Evolutionary conservation across 2,329 filamentous ascomycete genomes (phyloP), one percentile per base, ranked within the genome.

Genomic region (Thielaviopsis musarum): DNA sequence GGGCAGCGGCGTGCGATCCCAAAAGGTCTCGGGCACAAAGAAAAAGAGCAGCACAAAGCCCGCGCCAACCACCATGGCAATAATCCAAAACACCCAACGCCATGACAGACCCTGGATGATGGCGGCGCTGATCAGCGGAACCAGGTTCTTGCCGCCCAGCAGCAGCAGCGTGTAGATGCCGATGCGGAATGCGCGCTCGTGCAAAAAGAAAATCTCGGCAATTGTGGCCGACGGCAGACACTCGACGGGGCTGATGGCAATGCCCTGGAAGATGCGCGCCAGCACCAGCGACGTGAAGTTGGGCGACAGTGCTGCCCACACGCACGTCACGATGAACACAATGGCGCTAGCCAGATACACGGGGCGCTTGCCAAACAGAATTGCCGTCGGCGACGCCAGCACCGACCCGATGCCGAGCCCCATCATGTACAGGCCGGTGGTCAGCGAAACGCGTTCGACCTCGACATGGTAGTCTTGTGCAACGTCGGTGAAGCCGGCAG

Each of bases 21-120:
- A 97, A 65, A 95, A 96, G 0, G 90, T 95, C 72, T 97, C 91
- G 0, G 91, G 91, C 0, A 95, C 88, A 65, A 95, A 95, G 61
- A 96, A 76, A 69, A 95, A 95, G 1, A 97, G 76, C 2, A 95
- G 72, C 21, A 81, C 69, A 45, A 83, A 78, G 62, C 83, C 84
- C 54, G 88, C 79, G 0, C 77, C 88, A 38, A 90, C 86, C 10
- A 95, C 74, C 3, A 95, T 87, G 0, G 90, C 82, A 53, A 95
- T 83, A 59, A 95, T 83, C 84, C 86, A 94, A 65, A 95, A 95
- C 0, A 88, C 87, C 90, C 89, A 95, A 69, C 89, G 83, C 91
- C 91, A 97, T 5, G 81, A 80, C 45, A 90, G 71, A 1, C 77
- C 75, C 63, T 90, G 75, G 51, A 96, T 94, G 62, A 97, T 83